Evolutionary conservation across 2,329 filamentous ascomycete species (phyloP).

Genomic region (Fusarium solani-melongenae): DNA sequence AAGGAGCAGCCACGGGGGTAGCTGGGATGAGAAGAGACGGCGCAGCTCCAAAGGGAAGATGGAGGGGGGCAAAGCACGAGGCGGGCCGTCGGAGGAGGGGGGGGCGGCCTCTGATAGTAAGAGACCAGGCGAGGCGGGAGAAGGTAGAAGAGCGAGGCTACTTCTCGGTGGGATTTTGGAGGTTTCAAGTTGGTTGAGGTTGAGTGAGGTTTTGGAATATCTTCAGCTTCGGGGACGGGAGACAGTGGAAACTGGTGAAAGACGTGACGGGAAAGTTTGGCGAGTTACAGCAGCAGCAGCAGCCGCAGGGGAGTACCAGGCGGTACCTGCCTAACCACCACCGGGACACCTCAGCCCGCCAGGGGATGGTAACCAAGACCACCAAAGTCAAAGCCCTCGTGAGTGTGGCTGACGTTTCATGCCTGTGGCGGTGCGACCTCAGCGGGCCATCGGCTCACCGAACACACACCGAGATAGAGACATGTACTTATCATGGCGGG

Average conservation of each 20-base stretch:
- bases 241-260: slow-evolving; percentile 23
- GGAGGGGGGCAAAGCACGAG: slow-evolving; percentile 16
- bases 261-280: slow-evolving; percentile 39
- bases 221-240: slow-evolving; percentile 21
- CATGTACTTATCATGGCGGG: slow-evolving; percentile 21
- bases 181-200: slow-evolving; percentile 3
- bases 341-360: slow-evolving; percentile 25
- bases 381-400: slow-evolving; percentile 12
- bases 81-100: slow-evolving; percentile 15
- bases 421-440: slow-evolving; percentile 18
- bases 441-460: background rate
- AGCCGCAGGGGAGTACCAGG: slow-evolving; percentile 23
- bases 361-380: slow-evolving; percentile 5
- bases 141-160: background rate
- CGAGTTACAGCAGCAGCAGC: slow-evolving; percentile 22
- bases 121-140: slow-evolving; percentile 1
- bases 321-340: slow-evolving; percentile 29
- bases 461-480: slow-evolving; percentile 1
- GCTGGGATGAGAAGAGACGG: slow-evolving; percentile 9
- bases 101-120: background rate
- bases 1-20: slow-evolving; percentile 33
- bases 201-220: slow-evolving; percentile 16
- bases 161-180: slow-evolving; percentile 1
- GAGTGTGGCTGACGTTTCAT: slow-evolving; percentile 19
- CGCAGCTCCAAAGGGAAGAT: slow-evolving; percentile 25